Conservation (phyloP, 371 early-diverging fungal genomes). For the Circinella minor region DNA sequence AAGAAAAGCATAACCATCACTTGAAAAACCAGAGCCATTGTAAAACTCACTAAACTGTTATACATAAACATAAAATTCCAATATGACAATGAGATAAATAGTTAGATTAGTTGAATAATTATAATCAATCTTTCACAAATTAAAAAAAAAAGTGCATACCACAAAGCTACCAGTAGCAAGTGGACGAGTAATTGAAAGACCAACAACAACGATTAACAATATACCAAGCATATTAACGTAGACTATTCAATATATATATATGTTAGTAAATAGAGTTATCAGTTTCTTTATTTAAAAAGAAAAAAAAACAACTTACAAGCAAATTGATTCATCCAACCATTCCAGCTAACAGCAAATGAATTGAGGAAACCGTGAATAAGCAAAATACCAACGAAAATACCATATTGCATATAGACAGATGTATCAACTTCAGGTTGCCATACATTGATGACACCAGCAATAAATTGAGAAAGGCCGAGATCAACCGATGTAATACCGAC, state of each 20-base stretch:
- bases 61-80: constrained; percentile 11
- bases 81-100: background rate
- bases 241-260: constrained; percentile 23
- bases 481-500: constrained; percentile 57
- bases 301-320: constrained; percentile 38
- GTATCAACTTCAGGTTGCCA: constrained; percentile 43
- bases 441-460: constrained; percentile 55
- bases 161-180: constrained; percentile 42
- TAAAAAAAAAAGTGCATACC: constrained; percentile 17
- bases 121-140: constrained; percentile 12
- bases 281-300: no score
- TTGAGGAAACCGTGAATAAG: constrained; percentile 57
- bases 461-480: constrained; percentile 59
- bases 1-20: constrained; percentile 55
- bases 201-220: constrained; percentile 53
- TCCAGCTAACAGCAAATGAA: constrained; percentile 56
- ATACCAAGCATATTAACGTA: constrained; percentile 56
- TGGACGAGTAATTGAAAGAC: constrained; percentile 52
- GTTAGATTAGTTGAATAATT: background rate
- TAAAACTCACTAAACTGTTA: constrained; percentile 51
- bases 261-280: background rate
- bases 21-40: constrained; percentile 58
- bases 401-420: constrained; percentile 53
- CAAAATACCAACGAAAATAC: constrained; percentile 52
- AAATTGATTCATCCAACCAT: constrained; percentile 54